Conservation (phyloP, 768 basidiomycete species). For the Boletus vinaceobasis region DNA sequence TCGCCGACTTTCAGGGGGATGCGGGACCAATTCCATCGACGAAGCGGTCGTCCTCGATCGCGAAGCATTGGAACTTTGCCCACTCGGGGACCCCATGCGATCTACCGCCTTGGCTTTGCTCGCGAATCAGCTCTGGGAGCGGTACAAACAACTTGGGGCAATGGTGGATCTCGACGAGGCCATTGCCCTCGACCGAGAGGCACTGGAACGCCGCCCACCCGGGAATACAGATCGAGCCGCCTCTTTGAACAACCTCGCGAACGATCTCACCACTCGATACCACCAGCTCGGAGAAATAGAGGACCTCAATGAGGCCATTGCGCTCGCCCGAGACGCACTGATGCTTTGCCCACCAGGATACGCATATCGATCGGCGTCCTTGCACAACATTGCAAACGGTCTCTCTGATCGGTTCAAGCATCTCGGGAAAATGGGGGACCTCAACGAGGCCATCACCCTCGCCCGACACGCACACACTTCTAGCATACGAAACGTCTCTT, state of each 20-base stretch:
- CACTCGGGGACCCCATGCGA: background rate
- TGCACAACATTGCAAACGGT: background rate
- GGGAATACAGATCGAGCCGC: background rate
- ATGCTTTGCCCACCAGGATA: background rate
- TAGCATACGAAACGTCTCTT: background rate
- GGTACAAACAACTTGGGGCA: background rate
- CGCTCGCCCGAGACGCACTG: background rate
- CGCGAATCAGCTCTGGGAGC: background rate
- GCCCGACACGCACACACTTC: background rate
- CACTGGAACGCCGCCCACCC: background rate
- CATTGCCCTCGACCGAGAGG: background rate
- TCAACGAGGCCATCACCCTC: background rate
- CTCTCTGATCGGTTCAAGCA: background rate
- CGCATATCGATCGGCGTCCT: background rate
- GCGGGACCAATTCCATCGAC: background rate
- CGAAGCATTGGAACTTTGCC: background rate
- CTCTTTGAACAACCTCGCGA: background rate
- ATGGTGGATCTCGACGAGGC: background rate
- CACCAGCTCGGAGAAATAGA: background rate
- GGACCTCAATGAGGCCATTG: slow-evolving; percentile 1
- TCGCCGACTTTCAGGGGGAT: background rate
- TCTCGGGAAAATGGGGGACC: background rate
- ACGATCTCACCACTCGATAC: background rate
- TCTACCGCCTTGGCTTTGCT: background rate
- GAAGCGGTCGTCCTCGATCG: background rate